Evolutionary conservation across 768 basidiomycete species (phyloP).

Genomic region (Tricholomella constricta): DNA sequence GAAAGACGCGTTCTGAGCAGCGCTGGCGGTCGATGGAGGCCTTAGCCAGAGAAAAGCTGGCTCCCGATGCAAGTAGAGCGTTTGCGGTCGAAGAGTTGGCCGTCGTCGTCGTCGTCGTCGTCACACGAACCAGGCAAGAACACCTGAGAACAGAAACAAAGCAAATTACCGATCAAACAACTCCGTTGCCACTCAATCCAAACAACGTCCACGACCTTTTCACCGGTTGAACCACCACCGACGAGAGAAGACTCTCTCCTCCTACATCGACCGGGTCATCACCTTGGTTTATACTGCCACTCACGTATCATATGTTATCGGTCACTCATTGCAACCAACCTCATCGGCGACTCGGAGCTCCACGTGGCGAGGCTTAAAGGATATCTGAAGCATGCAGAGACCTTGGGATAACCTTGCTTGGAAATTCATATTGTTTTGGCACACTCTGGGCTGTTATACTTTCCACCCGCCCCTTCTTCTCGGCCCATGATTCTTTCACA

Average conservation of each 20-base stretch:
- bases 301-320: neutral
- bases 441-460: too few relatives aligned
- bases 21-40: slow-evolving; percentile 28
- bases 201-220: neutral
- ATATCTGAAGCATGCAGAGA: too few relatives aligned
- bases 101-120: slow-evolving; percentile 35
- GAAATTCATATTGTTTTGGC: too few relatives aligned
- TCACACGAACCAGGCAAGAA: slow-evolving; percentile 27
- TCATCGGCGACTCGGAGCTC: neutral
- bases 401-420: too few relatives aligned
- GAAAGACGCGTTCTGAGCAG: slow-evolving; percentile 40
- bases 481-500: too few relatives aligned
- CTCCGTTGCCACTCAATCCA: slow-evolving; percentile 14
- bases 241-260: neutral
- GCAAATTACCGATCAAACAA: slow-evolving; percentile 19
- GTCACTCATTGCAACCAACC: neutral
- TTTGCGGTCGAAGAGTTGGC: slow-evolving; percentile 21
- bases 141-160: slow-evolving; percentile 23
- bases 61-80: slow-evolving; percentile 29
- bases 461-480: too few relatives aligned
- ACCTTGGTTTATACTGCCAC: neutral
- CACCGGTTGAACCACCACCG: neutral
- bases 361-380: too few relatives aligned
- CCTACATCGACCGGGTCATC: neutral
- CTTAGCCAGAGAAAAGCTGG: slow-evolving; percentile 35